These are phyloP conservation scores for Phascolomyces articulosus DNA, from an alignment of 371 early-diverging fungal species.

Conservation along the genomic window DNA sequence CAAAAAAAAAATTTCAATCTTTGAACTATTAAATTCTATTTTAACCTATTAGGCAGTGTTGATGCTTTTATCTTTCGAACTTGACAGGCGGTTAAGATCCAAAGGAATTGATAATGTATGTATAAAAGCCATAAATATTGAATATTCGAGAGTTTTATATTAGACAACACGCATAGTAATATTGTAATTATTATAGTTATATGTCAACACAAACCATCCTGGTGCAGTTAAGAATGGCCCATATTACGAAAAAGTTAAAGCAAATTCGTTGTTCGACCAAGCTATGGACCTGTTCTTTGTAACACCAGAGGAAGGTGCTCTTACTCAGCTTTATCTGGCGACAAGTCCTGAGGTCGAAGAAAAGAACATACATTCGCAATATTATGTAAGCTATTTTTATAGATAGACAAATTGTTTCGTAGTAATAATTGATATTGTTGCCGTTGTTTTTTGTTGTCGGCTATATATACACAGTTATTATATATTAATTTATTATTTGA, in stretches of 20 bases:
- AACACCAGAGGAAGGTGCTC: slow-evolving; percentile 55
- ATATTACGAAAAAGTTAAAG: slow-evolving; percentile 14
- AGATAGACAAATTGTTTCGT: not conserved
- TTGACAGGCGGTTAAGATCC: not conserved
- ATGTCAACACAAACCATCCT: slow-evolving; percentile 71
- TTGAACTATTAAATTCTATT: too few species aligned
- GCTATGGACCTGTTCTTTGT: not conserved
- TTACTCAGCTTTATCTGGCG: slow-evolving; percentile 67
- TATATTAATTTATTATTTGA: too few species aligned
- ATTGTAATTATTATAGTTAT: too few species aligned
- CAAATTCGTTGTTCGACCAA: not conserved
- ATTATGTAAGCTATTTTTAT: slow-evolving; percentile 39
- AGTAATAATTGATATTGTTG: not conserved
- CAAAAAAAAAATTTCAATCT: too few species aligned
- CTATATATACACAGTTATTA: too few species aligned
- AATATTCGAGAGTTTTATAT: too few species aligned
- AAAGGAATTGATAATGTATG: not conserved
- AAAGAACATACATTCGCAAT: slow-evolving; percentile 50
- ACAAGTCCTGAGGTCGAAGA: slow-evolving; percentile 65
- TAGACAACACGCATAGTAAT: too few species aligned
- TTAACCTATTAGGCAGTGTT: too few species aligned
- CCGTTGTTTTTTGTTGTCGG: too few species aligned
- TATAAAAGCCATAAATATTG: too few species aligned
- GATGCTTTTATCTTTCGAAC: not conserved
- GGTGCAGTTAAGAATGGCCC: slow-evolving; percentile 61